A percentile compares a stretch with the other conserved stretches of the same genome.
Conservation (phyloP, 495 filamentous ascomycete genomes). For the Aspergillus bridgeri region DNA sequence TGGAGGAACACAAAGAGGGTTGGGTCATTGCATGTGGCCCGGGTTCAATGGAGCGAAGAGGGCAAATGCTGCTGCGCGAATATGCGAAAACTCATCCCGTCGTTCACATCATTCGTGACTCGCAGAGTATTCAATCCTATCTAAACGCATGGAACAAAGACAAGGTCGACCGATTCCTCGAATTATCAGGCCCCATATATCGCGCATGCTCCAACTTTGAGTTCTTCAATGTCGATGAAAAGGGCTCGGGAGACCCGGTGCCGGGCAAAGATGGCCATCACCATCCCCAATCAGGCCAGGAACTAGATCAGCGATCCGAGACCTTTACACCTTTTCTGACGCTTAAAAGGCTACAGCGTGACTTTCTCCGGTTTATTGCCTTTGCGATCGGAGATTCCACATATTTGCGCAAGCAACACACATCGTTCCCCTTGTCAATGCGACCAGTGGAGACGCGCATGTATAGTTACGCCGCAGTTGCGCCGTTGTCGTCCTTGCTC, state of each 20-base stretch:
- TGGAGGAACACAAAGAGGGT: conserved; percentile 56
- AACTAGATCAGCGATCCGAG: conserved; percentile 35
- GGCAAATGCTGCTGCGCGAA: conserved; percentile 39
- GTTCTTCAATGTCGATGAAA: conserved; percentile 66
- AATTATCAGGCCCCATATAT: conserved; percentile 51
- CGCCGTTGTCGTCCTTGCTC: conserved; percentile 61
- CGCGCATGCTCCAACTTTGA: conserved; percentile 69
- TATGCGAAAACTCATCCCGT: conserved; percentile 61
- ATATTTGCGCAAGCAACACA: conserved; percentile 53
- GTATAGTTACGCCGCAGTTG: conserved; percentile 58
- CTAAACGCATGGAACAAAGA: conserved; percentile 55
- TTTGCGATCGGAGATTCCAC: conserved; percentile 55
- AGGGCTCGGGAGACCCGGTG: conserved; percentile 19
- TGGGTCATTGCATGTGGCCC: conserved; percentile 69
- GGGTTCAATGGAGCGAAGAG: conserved; percentile 49
- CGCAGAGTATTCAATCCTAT: conserved; percentile 58
- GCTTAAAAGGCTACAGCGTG: conserved; percentile 64
- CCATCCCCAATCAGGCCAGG: conserved; percentile 28
- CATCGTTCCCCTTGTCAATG: conserved; percentile 65
- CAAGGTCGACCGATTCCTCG: conserved; percentile 51
- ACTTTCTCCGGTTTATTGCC: conserved; percentile 67
- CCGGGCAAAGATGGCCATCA: conserved; percentile 26
- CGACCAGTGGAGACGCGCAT: conserved; percentile 59
- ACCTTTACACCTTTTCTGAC: conserved; percentile 55
- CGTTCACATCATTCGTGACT: conserved; percentile 67